Base-by-base conservation (phyloP, 495 filamentous ascomycete genomes). In the Penicillium ochrochloron region DNA sequence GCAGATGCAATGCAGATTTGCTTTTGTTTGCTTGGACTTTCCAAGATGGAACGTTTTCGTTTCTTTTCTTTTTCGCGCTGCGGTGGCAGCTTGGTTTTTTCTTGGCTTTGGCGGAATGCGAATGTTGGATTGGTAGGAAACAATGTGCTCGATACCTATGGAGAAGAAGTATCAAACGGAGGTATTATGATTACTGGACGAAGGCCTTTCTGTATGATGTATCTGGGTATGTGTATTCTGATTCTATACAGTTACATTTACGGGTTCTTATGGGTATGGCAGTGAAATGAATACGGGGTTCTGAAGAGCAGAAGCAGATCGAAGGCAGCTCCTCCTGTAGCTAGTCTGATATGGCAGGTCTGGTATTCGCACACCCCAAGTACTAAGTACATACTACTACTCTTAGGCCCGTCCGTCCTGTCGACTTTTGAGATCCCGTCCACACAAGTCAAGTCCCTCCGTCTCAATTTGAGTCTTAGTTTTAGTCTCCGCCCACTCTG, bases 291-390 rank as follows among this genome's bases (percentile, higher is more conserved):
- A 52, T 31, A 29, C 48, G 48, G 48, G 21, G 23, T 19, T 15
- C 12, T 27, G 1, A 42, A 27, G 25, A 27, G 1, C 25, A 27
- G 25, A 27, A 27, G 25, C 25, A 23, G 8, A 29, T 5, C 37
- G 25, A 4, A 27, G 4, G 25, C 29, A 51, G 33, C 61, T 23
- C 41, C 35, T 46, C 34, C 35, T 29, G 39, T 48, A 48, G 11
- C 41, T 52, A 62, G 31, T 51, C 44, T 48, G 44, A 48, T 48
- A 48, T 48, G 44, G 44, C 10, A 48, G 44, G 44, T 23, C n/a
- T 46, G n/a, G n/a, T n/a, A n/a, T n/a, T 46, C 11, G 1, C 44
- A 48, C 21, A 11, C 8, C 21, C 42, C 42, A 23, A 46, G 42
- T 21, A 27, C 25, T 5, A 33, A 6, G 31, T 33, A 33, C 31